Evolutionary conservation across 106 monocot genomes (phyloP).

Genomic region (Dendrobium nobile): DNA sequence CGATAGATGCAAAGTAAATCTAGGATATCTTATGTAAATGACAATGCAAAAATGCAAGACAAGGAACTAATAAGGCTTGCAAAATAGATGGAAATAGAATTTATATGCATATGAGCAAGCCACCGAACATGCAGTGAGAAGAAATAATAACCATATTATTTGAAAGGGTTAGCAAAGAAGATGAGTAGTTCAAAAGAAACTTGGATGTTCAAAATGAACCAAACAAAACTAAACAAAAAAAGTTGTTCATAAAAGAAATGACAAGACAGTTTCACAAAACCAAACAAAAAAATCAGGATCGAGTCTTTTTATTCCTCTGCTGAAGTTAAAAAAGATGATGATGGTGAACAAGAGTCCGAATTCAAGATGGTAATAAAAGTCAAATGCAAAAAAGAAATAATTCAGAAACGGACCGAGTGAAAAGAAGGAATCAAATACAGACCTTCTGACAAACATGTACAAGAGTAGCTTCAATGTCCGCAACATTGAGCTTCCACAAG

Average conservation of each 20-base stretch:
- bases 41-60: background rate
- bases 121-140: background rate
- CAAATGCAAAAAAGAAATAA: background rate
- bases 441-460: slow-evolving; percentile 92
- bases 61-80: background rate
- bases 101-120: background rate
- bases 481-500: slow-evolving; percentile 98
- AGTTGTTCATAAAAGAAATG: background rate
- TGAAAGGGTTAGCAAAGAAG: background rate
- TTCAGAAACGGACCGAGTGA: background rate
- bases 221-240: background rate
- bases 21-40: no score
- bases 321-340: background rate
- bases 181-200: no score
- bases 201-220: background rate
- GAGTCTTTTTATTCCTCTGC: background rate
- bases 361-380: background rate
- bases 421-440: slow-evolving; percentile 4
- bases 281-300: background rate
- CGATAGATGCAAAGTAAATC: no score
- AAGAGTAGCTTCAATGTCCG: slow-evolving; percentile 93
- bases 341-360: background rate
- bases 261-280: background rate
- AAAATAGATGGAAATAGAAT: background rate
- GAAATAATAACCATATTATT: background rate